Evolutionary conservation across 2,329 filamentous ascomycete species (phyloP), one percentile per base, ranked within the genome.

Genomic region (Penicillium sp.): DNA sequence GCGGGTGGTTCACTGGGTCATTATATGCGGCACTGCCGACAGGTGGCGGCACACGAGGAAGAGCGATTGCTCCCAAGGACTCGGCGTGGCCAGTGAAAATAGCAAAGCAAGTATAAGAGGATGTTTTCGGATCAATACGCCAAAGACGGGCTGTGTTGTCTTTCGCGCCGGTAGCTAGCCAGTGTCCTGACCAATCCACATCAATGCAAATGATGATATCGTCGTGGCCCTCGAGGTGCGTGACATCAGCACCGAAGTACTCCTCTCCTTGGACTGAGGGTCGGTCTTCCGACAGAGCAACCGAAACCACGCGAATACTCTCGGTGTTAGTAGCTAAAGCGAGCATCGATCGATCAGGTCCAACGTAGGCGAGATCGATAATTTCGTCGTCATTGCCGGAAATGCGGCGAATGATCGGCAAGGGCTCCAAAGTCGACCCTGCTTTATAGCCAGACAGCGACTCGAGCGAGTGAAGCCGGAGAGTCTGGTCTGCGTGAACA

Each of bases 361-460:
- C 84, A 51, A 97, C 79, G 66, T 94, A 97, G 29, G 88, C 89
- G 32, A 99, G 78, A 69, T 99, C 95, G 62, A 99, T 97, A 48
- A 99, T 91, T 71, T 99, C 94, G 70, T 99, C 95, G 71, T 97
- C 91, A 7, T 94, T 97, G 49, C 94, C 95, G 4, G 93, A 96
- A 62, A 99, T 95, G 41, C 91, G 84, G 62, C 89, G 85, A 41
- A 89, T 81, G 0, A 86, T 67, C 9, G 81, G 78, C 23, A 88
- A 71, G n/a, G 83, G 76, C n/a, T 76, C 71, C 75, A 89, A 68
- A 74, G 77, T 65, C 69, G 79, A 63, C 55, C 75, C 60, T 34
- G 70, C 65, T 44, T 69, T 69, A 53, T 70, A 71, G 38, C 62
- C 58, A 19, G 65, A 65, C 35, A 78, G 54, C n/a, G 71, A 55